These are phyloP conservation scores for Nidularia sp. DNA, from an alignment of 768 basidiomycete species.

Conservation along the genomic window DNA sequence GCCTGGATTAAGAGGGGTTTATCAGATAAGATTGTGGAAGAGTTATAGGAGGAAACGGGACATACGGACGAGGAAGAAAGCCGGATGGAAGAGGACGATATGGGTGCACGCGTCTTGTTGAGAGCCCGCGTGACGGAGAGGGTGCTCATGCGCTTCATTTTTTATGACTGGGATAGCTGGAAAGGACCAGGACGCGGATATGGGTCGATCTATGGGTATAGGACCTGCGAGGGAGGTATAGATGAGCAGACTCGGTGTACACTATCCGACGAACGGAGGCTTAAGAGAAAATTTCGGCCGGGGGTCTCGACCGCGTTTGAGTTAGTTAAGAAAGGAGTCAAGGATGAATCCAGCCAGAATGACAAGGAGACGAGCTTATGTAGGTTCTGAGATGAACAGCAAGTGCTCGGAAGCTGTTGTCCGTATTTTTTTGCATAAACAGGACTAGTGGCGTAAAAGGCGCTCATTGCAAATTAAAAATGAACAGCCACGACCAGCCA, in stretches of 20 bases:
- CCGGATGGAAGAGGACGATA: background rate
- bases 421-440: background rate
- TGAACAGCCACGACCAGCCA: too few relatives aligned
- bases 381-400: background rate
- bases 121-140: background rate
- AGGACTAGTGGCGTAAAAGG: background rate
- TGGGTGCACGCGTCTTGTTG: background rate
- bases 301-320: background rate
- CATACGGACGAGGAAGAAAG: conserved; percentile 3
- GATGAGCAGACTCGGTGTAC: background rate
- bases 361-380: background rate
- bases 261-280: background rate
- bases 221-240: background rate
- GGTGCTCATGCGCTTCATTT: background rate
- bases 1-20: background rate
- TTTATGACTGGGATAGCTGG: background rate
- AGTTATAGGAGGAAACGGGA: background rate
- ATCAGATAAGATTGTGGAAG: background rate
- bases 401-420: background rate
- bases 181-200: too few relatives aligned
- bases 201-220: too few relatives aligned
- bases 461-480: background rate
- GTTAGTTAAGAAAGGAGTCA: background rate
- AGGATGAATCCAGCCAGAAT: background rate
- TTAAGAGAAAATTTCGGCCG: background rate